Conservation (phyloP, 2,329 filamentous ascomycete genomes). For the Aspergillus sp. region DNA sequence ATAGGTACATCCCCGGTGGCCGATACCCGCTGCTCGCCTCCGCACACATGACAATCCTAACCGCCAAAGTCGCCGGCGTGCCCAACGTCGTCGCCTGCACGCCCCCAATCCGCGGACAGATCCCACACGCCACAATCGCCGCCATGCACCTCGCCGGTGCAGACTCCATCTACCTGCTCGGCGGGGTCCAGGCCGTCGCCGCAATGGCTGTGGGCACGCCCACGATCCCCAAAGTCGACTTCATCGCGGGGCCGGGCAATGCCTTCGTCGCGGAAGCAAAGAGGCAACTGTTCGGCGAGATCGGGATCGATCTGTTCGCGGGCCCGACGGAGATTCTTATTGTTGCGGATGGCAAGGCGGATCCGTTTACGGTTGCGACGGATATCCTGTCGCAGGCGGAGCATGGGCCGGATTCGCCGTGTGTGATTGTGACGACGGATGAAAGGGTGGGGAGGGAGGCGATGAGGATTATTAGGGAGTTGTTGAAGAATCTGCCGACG, state of each 20-base stretch:
- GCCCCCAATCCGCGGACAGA: slow-evolving; percentile 50
- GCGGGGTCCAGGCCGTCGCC: slow-evolving; percentile 54
- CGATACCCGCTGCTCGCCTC: slow-evolving; percentile 55
- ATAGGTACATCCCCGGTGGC: slow-evolving; percentile 51
- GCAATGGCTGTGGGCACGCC: slow-evolving; percentile 55
- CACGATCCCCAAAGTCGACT: slow-evolving; percentile 51
- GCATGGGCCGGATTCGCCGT: slow-evolving; percentile 54
- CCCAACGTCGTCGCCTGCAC: slow-evolving; percentile 53
- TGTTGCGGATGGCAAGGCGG: slow-evolving; percentile 49
- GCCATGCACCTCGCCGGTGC: slow-evolving; percentile 53
- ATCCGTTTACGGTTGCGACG: slow-evolving; percentile 47
- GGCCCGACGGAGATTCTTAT: slow-evolving; percentile 56
- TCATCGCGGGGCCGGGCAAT: slow-evolving; percentile 56
- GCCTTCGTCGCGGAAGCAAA: slow-evolving; percentile 57
- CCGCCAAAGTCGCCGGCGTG: slow-evolving; percentile 55
- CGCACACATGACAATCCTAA: slow-evolving; percentile 58
- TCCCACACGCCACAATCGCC: slow-evolving; percentile 52
- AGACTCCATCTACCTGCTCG: slow-evolving; percentile 53
- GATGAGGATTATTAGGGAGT: slow-evolving; percentile 37
- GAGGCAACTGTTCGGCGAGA: slow-evolving; percentile 53
- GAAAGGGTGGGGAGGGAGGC: slow-evolving; percentile 40
- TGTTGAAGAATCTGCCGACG: slow-evolving; percentile 46
- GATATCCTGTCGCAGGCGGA: slow-evolving; percentile 53
- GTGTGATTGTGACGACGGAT: slow-evolving; percentile 52
- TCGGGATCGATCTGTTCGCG: slow-evolving; percentile 56